Base-by-base conservation (phyloP, 257 asterid species). In the Cruciata laevipes region DNA sequence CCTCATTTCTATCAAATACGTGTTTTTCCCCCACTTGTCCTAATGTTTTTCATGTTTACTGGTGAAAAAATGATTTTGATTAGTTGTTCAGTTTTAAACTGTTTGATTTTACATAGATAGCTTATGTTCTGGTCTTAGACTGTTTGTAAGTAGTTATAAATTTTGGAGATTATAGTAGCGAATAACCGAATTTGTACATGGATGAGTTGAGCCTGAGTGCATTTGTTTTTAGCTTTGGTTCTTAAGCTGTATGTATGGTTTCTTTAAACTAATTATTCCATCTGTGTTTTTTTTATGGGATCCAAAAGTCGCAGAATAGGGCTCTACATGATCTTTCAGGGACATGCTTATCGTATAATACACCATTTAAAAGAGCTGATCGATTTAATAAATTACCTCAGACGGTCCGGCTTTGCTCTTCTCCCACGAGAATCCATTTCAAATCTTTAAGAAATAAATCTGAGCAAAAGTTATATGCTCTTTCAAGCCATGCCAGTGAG, bases 231-330 rank as follows among this genome's bases (percentile, higher is more conserved):
- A 31, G 44, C 40, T 7, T 61, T n/a, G 63, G 23, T 40, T 58
- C 18, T 42, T 38, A 23, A 27, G 12, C 18, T 42, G 33, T 23
- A 66, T 42, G 33, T 23, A 66, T 31, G 40, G 60, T 18, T 42
- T 20, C 51, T 65, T 38, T 40, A 24, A 37, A 47, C 27, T 24
- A 25, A 42, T 59, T 61, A 56, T 32, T 61, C 68, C 9, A 57
- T 47, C 20, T 27, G 63, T n/a, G 12, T 60, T 63, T 66, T 32
- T 68, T 61, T 27, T 27, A 1, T 27, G 30, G 30, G 51, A 2
- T 35, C 11, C 64, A 62, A 52, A 78, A 82, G 90, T 82, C 82
- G 85, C 95, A 84, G 87, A 82, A 70, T 70, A 71, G 78, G 75
- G 71, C 81, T 67, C 62, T 85, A n/a, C 76, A 75, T 61, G 73